Percentiles rank a stretch among this genome's conserved stretches.
Evolutionary conservation across 1,284 basidiomycete species (phyloP).

Genomic region (Inonotus hispidus): DNA sequence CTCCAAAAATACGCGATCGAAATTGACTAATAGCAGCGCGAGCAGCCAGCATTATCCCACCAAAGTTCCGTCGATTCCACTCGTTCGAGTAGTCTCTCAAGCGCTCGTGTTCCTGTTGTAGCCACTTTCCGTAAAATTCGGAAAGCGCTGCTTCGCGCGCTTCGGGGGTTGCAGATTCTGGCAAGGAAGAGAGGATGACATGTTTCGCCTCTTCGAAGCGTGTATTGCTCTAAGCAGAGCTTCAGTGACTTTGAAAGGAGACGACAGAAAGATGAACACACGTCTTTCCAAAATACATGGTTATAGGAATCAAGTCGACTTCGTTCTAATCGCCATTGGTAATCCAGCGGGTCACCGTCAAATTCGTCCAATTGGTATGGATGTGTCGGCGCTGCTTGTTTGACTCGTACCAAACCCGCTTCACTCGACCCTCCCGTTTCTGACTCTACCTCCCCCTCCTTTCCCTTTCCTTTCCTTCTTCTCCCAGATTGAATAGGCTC

Average conservation of each 20-base stretch:
- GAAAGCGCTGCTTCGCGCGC: constrained; percentile 62
- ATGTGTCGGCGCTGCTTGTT: constrained; percentile 32
- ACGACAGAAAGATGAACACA: constrained; percentile 34
- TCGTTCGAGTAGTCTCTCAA: constrained; percentile 55
- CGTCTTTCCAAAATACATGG: constrained; percentile 71
- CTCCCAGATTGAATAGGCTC: constrained; percentile 28
- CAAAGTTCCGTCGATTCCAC: constrained; percentile 56
- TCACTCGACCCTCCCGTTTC: not conserved
- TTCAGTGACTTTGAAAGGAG: not conserved
- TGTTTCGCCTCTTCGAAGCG: constrained; percentile 65
- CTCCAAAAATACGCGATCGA: constrained; percentile 19
- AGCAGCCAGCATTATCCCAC: constrained; percentile 47
- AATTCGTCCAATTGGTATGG: constrained; percentile 75
- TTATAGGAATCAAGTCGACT: constrained; percentile 67
- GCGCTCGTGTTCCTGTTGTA: constrained; percentile 54
- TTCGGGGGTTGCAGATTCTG: constrained; percentile 40
- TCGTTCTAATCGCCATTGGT: constrained; percentile 63
- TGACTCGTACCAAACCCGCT: constrained; percentile 3
- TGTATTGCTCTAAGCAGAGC: constrained; percentile 55
- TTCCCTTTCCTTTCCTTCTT: constrained; percentile 7
- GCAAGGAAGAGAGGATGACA: constrained; percentile 51
- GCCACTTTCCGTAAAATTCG: constrained; percentile 66
- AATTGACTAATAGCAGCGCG: constrained; percentile 46
- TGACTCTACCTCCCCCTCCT: not conserved
- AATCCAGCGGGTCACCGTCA: constrained; percentile 39